Evolutionary conservation across 1,284 basidiomycete genomes (phyloP).

Genomic region (Ceratobasidium theobromae): DNA sequence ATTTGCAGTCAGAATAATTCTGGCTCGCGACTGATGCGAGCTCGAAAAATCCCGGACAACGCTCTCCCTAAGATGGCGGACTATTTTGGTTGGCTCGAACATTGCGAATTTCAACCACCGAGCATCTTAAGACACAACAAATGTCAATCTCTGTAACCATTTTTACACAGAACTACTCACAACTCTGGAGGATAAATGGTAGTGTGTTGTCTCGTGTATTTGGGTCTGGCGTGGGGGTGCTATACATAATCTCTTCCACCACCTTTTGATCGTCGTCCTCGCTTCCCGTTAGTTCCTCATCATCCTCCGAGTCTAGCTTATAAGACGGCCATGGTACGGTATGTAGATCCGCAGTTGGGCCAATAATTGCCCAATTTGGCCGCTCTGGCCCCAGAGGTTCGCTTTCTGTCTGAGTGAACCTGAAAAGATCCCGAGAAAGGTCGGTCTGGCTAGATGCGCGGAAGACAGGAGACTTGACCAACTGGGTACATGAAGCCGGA

Average conservation of each 20-base stretch:
- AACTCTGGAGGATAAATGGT: not conserved
- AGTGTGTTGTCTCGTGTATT: not conserved
- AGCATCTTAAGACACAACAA: not conserved
- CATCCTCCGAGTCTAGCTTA: not conserved
- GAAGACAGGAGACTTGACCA: too few species aligned
- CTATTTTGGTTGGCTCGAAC: constrained; percentile 5
- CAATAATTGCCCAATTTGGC: too few species aligned
- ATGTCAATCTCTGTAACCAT: not conserved
- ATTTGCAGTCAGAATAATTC: not conserved
- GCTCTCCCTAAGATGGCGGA: not conserved
- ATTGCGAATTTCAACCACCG: not conserved
- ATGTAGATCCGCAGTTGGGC: too few species aligned
- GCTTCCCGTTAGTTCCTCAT: not conserved
- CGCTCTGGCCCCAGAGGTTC: too few species aligned
- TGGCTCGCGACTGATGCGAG: not conserved
- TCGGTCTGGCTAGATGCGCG: too few species aligned
- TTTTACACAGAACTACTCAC: not conserved
- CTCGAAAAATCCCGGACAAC: not conserved
- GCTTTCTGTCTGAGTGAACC: too few species aligned
- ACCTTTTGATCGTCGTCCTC: constrained; percentile 1
- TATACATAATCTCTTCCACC: not conserved
- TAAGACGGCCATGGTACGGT: too few species aligned
- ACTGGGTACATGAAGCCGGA: too few species aligned
- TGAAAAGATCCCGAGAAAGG: too few species aligned
- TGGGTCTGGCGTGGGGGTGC: constrained; percentile 2